Percentiles rank a stretch among this genome's conserved stretches.
Conservation (phyloP, 768 basidiomycete genomes). For the Amylocystis lapponica region DNA sequence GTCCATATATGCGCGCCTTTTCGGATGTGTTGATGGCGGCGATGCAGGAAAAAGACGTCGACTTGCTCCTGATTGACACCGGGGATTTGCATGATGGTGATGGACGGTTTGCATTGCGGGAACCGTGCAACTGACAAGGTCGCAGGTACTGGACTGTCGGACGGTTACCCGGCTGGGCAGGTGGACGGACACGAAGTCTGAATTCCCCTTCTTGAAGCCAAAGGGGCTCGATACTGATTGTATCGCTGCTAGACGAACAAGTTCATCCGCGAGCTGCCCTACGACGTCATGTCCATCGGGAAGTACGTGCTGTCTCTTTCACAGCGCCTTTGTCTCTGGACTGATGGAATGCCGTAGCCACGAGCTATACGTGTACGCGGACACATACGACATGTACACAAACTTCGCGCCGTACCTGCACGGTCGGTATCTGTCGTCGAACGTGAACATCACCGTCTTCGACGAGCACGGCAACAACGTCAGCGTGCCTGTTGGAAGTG, state of each 20-base stretch:
- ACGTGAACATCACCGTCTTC: constrained; percentile 75
- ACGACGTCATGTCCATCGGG: constrained; percentile 80
- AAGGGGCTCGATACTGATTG: constrained; percentile 5
- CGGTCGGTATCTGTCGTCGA: constrained; percentile 77
- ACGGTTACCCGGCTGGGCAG: constrained; percentile 65
- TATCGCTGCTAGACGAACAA: constrained; percentile 66
- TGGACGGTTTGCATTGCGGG: background rate
- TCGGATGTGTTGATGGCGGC: background rate
- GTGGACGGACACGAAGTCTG: constrained; percentile 68
- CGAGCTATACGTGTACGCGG: constrained; percentile 70
- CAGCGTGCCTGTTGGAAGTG: constrained; percentile 42
- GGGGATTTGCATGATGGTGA: constrained; percentile 73
- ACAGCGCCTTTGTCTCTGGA: background rate
- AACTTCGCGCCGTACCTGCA: constrained; percentile 63
- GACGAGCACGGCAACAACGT: constrained; percentile 31
- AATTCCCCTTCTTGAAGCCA: background rate
- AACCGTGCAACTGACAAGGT: background rate
- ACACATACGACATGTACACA: constrained; percentile 64
- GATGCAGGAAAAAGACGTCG: constrained; percentile 61
- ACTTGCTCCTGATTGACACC: constrained; percentile 77
- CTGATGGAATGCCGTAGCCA: constrained; percentile 40
- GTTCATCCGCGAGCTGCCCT: constrained; percentile 67
- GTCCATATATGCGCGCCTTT: constrained; percentile 1
- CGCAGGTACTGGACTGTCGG: constrained; percentile 76
- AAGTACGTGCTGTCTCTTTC: constrained; percentile 43